A percentile compares a stretch with the other conserved stretches of the same genome.
Conservation (phyloP, 371 early-diverging fungal genomes). For the Zopfochytrium polystomum region DNA sequence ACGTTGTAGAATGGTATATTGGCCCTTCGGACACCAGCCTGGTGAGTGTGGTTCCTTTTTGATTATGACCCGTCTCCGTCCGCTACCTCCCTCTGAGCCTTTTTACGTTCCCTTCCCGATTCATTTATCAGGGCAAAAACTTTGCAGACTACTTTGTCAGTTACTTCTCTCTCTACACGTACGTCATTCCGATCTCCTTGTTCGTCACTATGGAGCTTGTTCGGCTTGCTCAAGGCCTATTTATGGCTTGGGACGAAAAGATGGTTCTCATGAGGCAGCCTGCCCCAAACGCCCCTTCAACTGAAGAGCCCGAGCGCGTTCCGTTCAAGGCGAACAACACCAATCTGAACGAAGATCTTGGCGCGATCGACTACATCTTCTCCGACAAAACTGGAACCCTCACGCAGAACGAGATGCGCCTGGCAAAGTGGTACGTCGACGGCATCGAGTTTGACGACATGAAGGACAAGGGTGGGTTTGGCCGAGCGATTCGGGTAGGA, state of each 20-base stretch:
- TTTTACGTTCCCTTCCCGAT: background rate
- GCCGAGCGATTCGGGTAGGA: too few species aligned
- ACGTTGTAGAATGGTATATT: slow-evolving; percentile 37
- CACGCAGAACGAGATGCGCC: too few species aligned
- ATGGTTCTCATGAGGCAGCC: slow-evolving; percentile 31
- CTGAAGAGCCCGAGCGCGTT: slow-evolving; percentile 23
- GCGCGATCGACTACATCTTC: slow-evolving; percentile 95
- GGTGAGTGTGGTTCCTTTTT: slow-evolving; percentile 14
- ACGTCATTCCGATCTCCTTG: slow-evolving; percentile 67
- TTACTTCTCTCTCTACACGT: slow-evolving; percentile 48
- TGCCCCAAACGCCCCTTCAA: slow-evolving; percentile 19
- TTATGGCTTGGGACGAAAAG: slow-evolving; percentile 43
- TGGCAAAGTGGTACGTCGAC: too few species aligned
- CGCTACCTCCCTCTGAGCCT: background rate
- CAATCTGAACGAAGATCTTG: slow-evolving; percentile 67
- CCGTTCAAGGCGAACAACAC: too few species aligned
- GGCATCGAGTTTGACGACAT: too few species aligned
- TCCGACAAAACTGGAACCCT: too few species aligned
- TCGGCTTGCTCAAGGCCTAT: slow-evolving; percentile 51
- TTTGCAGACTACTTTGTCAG: slow-evolving; percentile 21
- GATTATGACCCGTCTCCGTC: background rate
- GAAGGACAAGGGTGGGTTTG: too few species aligned
- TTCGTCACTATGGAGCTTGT: slow-evolving; percentile 68
- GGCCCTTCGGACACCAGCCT: slow-evolving; percentile 19
- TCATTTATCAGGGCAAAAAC: slow-evolving; percentile 12